Evolutionary conservation across 2,329 filamentous ascomycete species (phyloP).

Genomic region (Fusarium sp.): DNA sequence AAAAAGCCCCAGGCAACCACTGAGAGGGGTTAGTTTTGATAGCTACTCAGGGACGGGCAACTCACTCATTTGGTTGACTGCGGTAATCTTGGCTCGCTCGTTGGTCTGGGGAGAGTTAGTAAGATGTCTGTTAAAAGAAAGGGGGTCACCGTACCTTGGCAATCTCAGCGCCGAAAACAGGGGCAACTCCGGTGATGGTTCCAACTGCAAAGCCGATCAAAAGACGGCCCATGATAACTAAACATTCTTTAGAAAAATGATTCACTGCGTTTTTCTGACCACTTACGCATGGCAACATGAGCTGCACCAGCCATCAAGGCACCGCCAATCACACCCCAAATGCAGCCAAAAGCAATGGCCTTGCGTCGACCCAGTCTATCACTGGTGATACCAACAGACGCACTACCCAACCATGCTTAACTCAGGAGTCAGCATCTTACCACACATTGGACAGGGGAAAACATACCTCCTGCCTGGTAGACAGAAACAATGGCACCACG

Average conservation of each 20-base stretch:
- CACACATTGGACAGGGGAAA: too few relatives aligned
- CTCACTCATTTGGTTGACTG: constrained; percentile 56
- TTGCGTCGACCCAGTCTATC: constrained; percentile 52
- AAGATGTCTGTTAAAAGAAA: neutral
- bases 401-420: constrained; percentile 54
- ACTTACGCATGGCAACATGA: constrained; percentile 55
- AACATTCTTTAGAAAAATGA: neutral
- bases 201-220: constrained; percentile 54
- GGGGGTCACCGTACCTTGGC: constrained; percentile 48
- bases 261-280: too few relatives aligned
- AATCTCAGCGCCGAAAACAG: constrained; percentile 56
- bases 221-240: constrained; percentile 54
- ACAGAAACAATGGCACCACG: constrained; percentile 55
- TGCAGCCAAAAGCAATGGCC: constrained; percentile 55
- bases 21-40: constrained; percentile 21
- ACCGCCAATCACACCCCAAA: constrained; percentile 53
- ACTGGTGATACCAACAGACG: constrained; percentile 53
- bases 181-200: constrained; percentile 55
- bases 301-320: constrained; percentile 55
- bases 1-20: constrained; percentile 58
- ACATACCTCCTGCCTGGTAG: constrained; percentile 53
- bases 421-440: neutral
- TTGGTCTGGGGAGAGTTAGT: constrained; percentile 40
- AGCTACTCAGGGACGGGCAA: accelerated
- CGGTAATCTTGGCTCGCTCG: constrained; percentile 54